Evolutionary conservation across 495 filamentous ascomycete genomes (phyloP), one percentile per base, ranked within the genome.

Genomic region (Xylaria flabelliformis): DNA sequence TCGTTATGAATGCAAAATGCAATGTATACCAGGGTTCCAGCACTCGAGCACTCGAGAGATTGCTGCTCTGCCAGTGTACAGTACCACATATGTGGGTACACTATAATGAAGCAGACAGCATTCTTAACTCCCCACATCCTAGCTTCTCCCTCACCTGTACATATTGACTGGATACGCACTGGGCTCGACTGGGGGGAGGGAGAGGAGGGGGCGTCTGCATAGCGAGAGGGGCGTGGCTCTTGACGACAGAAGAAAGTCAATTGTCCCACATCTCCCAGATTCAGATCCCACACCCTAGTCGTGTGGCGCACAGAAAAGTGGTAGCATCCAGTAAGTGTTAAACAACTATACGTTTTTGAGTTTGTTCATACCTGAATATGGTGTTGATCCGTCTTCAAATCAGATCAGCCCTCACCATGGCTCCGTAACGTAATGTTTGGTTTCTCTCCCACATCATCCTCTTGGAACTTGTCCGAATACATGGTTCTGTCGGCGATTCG

Each of bases 221-320:
- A 67, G 21, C 1, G 29, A 53, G 29, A 29, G 64, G 63, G 63
- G 61, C 29, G 61, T 65, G 26, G 39, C 63, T 21, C 26, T 34
- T 65, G 2, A 24, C 21, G 3, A n/a, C 13, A 46, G 26, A 29
- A 29, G 8, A 32, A 19, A 41, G 55, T 24, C 42, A 32, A 13
- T 59, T n/a, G 55, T 36, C 58, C 58, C 58, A 61, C 58, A 61
- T 39, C n/a, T 19, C 58, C 58, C 58, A 41, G 32, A 41, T 61
- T 61, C 58, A 41, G 10, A 61, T 61, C 32, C 58, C 58, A 19
- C 13, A 34, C 29, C 55, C 21, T 21, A 10, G 58, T 61, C 58
- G 39, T 61, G 58, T 61, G 58, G 58, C 58, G 58, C 58, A 61
- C 58, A 39, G 56, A n/a, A 8, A 21, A 36, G 32, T 29, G 26